Conservation (phyloP, 2,329 filamentous ascomycete genomes). For the Alternaria alternata region DNA sequence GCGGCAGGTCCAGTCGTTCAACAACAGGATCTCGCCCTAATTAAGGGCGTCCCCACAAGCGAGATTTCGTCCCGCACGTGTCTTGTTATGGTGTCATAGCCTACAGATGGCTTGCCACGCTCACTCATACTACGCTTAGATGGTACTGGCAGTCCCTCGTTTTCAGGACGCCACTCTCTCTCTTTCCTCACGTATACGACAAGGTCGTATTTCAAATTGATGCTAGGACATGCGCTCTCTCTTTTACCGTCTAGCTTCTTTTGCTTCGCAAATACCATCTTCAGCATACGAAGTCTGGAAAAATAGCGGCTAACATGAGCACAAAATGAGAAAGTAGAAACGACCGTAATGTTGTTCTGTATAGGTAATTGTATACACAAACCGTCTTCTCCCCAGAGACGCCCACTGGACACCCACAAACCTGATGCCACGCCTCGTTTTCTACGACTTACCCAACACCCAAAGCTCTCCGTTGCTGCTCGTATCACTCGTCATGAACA, state of each 20-base stretch:
- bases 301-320: neutral
- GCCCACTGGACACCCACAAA: neutral
- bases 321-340: neutral
- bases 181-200: neutral
- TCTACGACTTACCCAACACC: constrained; percentile 42
- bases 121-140: neutral
- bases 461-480: constrained; percentile 42
- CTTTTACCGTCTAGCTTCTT: too few relatives aligned
- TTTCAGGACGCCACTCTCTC: neutral
- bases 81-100: neutral
- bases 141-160: neutral
- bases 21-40: neutral
- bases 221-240: neutral
- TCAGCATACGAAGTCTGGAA: neutral
- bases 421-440: neutral
- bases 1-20: constrained; percentile 2
- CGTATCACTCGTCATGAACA: constrained; percentile 63
- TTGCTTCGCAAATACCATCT: too few relatives aligned
- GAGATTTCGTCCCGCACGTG: neutral
- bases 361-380: neutral
- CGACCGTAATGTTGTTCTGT: neutral
- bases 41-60: neutral
- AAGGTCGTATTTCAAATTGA: neutral
- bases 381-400: neutral
- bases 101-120: neutral